Conservation (phyloP, 2,329 filamentous ascomycete genomes). For the Cladosporium halotolerans region DNA sequence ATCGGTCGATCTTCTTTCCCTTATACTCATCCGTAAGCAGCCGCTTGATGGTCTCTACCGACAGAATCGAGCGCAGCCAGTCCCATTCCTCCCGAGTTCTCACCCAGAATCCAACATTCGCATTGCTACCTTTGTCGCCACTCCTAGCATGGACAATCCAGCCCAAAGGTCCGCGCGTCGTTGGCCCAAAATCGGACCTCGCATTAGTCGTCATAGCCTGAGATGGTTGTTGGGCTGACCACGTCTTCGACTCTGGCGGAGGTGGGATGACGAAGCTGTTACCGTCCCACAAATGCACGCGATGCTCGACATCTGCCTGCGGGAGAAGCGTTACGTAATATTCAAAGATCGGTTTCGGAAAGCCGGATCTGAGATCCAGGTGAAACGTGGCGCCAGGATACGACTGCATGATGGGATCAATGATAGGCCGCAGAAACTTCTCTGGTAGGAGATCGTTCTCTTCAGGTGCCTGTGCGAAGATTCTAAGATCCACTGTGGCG, state of each 20-base stretch:
- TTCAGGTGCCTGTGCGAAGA: slow-evolving; percentile 32
- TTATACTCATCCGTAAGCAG: slow-evolving; percentile 31
- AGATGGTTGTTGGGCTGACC: slow-evolving; percentile 31
- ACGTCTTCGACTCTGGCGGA: slow-evolving; percentile 28
- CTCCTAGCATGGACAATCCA: slow-evolving; percentile 30
- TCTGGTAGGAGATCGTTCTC: slow-evolving; percentile 23
- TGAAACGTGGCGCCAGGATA: slow-evolving; percentile 30
- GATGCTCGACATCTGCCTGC: slow-evolving; percentile 24
- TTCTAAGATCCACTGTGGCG: slow-evolving; percentile 44
- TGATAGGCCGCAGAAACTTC: slow-evolving; percentile 34
- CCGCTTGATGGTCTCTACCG: slow-evolving; percentile 21
- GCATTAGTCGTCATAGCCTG: slow-evolving; percentile 17
- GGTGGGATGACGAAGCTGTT: slow-evolving; percentile 28
- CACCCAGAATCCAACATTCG: slow-evolving; percentile 38
- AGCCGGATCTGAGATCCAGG: slow-evolving; percentile 33
- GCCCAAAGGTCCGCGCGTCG: slow-evolving; percentile 33
- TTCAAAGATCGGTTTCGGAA: slow-evolving; percentile 36
- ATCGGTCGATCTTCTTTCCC: slow-evolving; percentile 30
- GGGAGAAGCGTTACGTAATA: slow-evolving; percentile 36
- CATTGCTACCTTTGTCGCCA: slow-evolving; percentile 31
- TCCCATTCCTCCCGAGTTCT: slow-evolving; percentile 29
- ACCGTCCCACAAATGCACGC: slow-evolving; percentile 26
- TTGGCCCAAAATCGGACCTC: slow-evolving; percentile 29
- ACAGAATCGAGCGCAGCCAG: slow-evolving; percentile 28
- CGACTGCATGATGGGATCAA: slow-evolving; percentile 38